Base-by-base conservation (phyloP, 1,284 basidiomycete genomes). In the Leucoagaricus sp. region DNA sequence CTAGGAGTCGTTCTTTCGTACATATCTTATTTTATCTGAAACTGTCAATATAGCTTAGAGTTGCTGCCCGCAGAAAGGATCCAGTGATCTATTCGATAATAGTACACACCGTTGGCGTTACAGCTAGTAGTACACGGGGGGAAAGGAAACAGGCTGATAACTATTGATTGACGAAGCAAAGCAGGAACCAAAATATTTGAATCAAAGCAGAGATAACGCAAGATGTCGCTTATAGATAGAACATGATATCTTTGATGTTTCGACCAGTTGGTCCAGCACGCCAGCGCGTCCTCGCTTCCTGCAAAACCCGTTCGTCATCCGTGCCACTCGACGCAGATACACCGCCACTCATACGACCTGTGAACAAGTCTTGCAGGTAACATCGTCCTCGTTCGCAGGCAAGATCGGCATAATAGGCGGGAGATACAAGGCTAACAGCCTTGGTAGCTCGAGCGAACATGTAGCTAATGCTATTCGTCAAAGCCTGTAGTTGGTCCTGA, bases 361-460 rank as follows among this genome's bases (percentile, higher is more conserved):
- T 79, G 40, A 91, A 71, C 17, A 91, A 72, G 54, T 81, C 78
- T 67, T 87, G 80, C 40, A 92, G 65, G 65, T 91, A 92, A 68
- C 87, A 90, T 19, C 90, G 75, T 1, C 89, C 89, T 2, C 89
- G 79, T 68, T 91, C 89, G 63, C 89, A 91, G 2, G 87, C 87
- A 41, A 91, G 72, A 65, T 91, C 82, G 7, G 87, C 86, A 66
- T 89, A 90, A 65, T 89, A 90, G 0, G 87, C 89, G 0, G 89
- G 88, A 0, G 87, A 85, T n/a, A 83, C 86, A 17, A 92, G 76
- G 63, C 86, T 87, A 52, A 92, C 89, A 0, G 87, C 89, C 69
- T 90, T 90, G 12, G 90, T 91, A 23, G 89, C 89, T 12, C 90
- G 85, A 15, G 84, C 84, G 64, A 88, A 92, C 77, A 88, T 81